Base-by-base conservation (phyloP, 306 rosid genomes). In the Cyclanthera cordifolia region DNA sequence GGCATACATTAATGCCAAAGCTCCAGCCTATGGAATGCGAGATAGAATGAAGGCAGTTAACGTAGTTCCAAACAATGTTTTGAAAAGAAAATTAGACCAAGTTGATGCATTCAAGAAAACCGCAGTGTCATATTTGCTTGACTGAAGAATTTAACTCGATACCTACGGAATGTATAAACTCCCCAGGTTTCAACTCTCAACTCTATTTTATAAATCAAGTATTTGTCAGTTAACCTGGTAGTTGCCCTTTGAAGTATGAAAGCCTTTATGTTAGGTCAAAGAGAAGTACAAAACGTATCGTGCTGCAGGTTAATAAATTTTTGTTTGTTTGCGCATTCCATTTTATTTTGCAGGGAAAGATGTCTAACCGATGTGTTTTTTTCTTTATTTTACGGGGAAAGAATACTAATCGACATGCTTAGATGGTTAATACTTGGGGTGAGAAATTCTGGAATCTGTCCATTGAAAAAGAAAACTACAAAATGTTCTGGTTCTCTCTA, bases 31-130 rank as follows among this genome's bases (percentile, higher is more conserved):
- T 65, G 96, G 98, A 32, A 82, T 90, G 14, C 79, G 82, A 79
- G 96, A 89, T 74, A 83, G 96, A 74, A 73, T 93, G 86, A 84
- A 73, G 73, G 88, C 87, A 8, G 95, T 89, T 61, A 74, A 78
- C 54, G 3, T 93, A 48, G 75, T 67, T 74, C 86, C 95, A 57
- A 87, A 59, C 77, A 82, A 46, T 61, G 17, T 0, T 58, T 30
- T 90, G 81, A 69, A 60, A 4, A 68, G 7, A 39, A 73, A 56
- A 76, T 47, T 93, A 74, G 37, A 28, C 72, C 86, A 69, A 75
- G 78, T 83, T 51, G 91, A 93, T 74, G 81, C 88, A 3, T 90
- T 90, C 49, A 86, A 79, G 85, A 93, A 80, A 76, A 83, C 82
- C 27, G 75, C 82, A 3, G 80, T 60, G 52, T 86, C 84, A 0